Conservation (phyloP, 345 rosid species). For the Chamaenerion angustifolium region DNA sequence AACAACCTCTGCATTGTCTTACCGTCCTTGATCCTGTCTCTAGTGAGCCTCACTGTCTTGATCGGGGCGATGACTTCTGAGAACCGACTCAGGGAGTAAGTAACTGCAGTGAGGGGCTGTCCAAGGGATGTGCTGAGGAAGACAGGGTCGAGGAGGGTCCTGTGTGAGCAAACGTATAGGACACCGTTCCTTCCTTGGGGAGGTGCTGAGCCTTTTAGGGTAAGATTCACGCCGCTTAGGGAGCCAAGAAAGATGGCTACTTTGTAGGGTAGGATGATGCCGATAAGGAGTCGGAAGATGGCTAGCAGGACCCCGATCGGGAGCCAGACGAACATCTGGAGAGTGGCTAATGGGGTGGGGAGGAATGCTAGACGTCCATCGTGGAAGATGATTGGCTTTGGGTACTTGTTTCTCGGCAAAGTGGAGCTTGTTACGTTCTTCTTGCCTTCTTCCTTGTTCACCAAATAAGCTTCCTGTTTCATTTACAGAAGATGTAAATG, state of each 20-base stretch:
- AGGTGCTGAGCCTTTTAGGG: not conserved
- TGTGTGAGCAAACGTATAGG: conserved; percentile 23
- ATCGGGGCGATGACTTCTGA: conserved; percentile 24
- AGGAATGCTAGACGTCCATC: conserved; percentile 88
- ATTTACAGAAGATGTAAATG: too few species aligned
- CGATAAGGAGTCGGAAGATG: conserved; percentile 26
- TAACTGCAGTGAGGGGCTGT: conserved; percentile 15
- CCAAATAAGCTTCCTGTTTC: conserved; percentile 4
- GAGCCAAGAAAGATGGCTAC: not conserved
- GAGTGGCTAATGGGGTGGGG: conserved; percentile 62
- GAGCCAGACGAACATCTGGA: conserved; percentile 68
- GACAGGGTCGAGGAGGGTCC: conserved; percentile 22
- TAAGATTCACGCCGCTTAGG: not conserved
- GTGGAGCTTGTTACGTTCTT: conserved; percentile 12
- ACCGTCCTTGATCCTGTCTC: conserved; percentile 13
- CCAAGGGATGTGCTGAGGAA: conserved; percentile 12
- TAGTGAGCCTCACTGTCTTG: conserved; percentile 13
- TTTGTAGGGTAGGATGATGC: conserved; percentile 40
- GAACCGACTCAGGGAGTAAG: conserved; percentile 22
- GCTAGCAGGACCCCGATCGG: conserved; percentile 70
- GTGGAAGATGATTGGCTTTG: conserved; percentile 76
- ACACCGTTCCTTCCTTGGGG: conserved; percentile 8
- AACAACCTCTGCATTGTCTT: conserved; percentile 16
- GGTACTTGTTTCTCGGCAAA: conserved; percentile 18
- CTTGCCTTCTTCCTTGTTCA: conserved; percentile 11